phyloP scores from a whole-genome alignment of 352 stramenopile species.

The Aphanomyces euteiches region DNA sequence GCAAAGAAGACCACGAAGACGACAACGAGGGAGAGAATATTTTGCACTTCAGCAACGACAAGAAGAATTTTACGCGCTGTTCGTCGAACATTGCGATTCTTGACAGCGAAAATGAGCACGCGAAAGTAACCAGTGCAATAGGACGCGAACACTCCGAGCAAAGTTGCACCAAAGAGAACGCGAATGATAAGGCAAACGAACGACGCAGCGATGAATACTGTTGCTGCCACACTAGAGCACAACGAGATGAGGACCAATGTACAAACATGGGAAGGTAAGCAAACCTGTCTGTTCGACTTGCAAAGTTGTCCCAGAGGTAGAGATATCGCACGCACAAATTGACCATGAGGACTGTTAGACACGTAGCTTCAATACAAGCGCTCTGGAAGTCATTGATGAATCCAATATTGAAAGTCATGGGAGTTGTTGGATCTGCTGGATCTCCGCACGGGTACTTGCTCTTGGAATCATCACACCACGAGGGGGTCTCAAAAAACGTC shows the following conservation, averaged over 20 bases:
- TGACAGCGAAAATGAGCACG: slow-evolving; percentile 26
- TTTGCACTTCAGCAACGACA: slow-evolving; percentile 25
- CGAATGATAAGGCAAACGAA: neutral
- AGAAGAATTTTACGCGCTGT: slow-evolving; percentile 24
- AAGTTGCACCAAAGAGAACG: slow-evolving; percentile 4
- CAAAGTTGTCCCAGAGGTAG: slow-evolving; percentile 58
- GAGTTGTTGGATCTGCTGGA: slow-evolving; percentile 32
- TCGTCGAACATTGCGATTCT: slow-evolving; percentile 29
- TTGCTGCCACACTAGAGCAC: slow-evolving; percentile 9
- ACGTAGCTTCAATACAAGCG: slow-evolving; percentile 44
- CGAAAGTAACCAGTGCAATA: slow-evolving; percentile 17
- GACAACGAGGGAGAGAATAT: slow-evolving; percentile 35
- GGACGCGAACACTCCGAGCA: neutral
- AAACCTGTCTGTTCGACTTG: slow-evolving; percentile 34
- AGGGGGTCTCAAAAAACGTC: slow-evolving; percentile 54
- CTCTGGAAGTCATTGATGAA: slow-evolving; percentile 37
- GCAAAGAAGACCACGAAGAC: slow-evolving; percentile 61
- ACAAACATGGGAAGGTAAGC: too few species aligned
- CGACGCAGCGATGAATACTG: slow-evolving; percentile 5
- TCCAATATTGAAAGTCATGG: slow-evolving; percentile 51
- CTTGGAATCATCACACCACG: slow-evolving; percentile 46
- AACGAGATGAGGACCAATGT: neutral
- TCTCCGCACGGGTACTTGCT: slow-evolving; percentile 30
- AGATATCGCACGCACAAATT: slow-evolving; percentile 57
- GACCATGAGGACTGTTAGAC: slow-evolving; percentile 41